Percentiles rank a stretch among this genome's conserved stretches.
Evolutionary conservation across 2,329 filamentous ascomycete genomes (phyloP).

Genomic region (Cordyceps fumosorosea): DNA sequence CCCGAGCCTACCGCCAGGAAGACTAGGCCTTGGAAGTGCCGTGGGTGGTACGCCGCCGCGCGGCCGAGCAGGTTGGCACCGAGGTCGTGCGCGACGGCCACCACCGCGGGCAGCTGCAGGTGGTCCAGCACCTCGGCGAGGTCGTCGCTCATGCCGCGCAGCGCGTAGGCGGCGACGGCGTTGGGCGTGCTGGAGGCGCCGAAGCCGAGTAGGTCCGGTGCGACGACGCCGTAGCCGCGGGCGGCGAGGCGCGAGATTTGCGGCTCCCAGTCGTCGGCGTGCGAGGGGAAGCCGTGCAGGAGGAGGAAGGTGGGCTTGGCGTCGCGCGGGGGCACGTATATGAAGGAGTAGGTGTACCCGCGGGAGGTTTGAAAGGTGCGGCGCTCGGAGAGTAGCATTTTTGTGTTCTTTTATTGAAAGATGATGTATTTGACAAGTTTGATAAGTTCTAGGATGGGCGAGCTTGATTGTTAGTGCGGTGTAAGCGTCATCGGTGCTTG

Average conservation of each 20-base stretch:
- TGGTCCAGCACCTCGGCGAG: slow-evolving; percentile 27
- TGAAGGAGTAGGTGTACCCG: slow-evolving; percentile 25
- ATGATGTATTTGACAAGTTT: neutral
- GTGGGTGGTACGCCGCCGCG: slow-evolving; percentile 21
- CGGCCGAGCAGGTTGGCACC: slow-evolving; percentile 27
- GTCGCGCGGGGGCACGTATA: slow-evolving; percentile 18
- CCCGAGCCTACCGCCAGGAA: slow-evolving; percentile 28
- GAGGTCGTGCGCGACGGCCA: slow-evolving; percentile 37
- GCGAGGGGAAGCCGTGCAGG: slow-evolving; percentile 43
- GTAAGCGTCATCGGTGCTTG: neutral
- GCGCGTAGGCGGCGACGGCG: slow-evolving; percentile 23
- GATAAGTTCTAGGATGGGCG: neutral
- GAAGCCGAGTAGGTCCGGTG: slow-evolving; percentile 35
- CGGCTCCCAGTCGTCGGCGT: slow-evolving; percentile 35
- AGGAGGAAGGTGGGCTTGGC: slow-evolving; percentile 33
- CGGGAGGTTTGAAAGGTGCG: slow-evolving; percentile 15
- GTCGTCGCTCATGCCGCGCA: slow-evolving; percentile 27
- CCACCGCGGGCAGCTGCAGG: slow-evolving; percentile 25
- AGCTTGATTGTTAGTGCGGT: neutral
- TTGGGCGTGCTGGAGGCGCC: slow-evolving; percentile 28
- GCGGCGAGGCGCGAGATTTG: slow-evolving; percentile 29
- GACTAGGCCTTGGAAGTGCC: slow-evolving; percentile 16
- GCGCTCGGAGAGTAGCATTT: neutral
- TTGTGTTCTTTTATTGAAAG: neutral
- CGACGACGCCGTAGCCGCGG: slow-evolving; percentile 36